Percentiles rank a stretch among this genome's conserved stretches.
Conservation (phyloP, 2,329 filamentous ascomycete species). For the Penicillium italicum region DNA sequence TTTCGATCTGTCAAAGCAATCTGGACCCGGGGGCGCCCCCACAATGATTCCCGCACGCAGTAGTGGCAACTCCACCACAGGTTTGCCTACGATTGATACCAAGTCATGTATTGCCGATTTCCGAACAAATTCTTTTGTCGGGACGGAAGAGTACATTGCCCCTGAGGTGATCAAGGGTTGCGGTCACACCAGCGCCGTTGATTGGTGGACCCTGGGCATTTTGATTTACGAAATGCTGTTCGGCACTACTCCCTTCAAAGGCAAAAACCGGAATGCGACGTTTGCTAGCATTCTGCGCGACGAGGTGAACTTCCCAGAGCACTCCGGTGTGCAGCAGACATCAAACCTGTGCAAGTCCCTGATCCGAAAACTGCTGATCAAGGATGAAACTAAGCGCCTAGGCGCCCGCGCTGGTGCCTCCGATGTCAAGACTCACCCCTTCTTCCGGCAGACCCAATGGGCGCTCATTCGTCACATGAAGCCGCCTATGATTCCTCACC, state of each 20-base stretch:
- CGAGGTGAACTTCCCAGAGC: constrained; percentile 93
- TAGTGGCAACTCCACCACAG: constrained; percentile 72
- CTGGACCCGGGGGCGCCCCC: constrained; percentile 88
- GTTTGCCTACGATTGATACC: constrained; percentile 94
- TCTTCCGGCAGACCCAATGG: constrained; percentile 96
- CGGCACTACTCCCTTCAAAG: constrained; percentile 97
- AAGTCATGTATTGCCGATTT: constrained; percentile 98
- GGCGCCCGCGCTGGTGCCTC: constrained; percentile 93
- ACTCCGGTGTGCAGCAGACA: constrained; percentile 75
- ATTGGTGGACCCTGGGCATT: constrained; percentile 99
- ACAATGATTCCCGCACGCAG: constrained; percentile 96
- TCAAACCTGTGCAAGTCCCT: constrained; percentile 95
- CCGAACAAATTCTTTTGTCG: constrained; percentile 96
- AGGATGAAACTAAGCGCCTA: constrained; percentile 89
- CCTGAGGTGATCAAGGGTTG: constrained; percentile 98
- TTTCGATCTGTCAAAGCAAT: constrained; percentile 98
- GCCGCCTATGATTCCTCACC: constrained; percentile 90
- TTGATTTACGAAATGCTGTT: constrained; percentile 99
- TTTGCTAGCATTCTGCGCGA: constrained; percentile 96
- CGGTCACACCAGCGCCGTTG: constrained; percentile 94
- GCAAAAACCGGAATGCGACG: constrained; percentile 96
- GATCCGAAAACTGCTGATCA: constrained; percentile 94
- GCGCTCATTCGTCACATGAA: constrained; percentile 96
- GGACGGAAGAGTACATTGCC: constrained; percentile 97
- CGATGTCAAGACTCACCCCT: constrained; percentile 92